These are phyloP conservation scores for Kingdonia uniflora DNA, from an alignment of 164 flowering plant species.

Conservation along the genomic window DNA sequence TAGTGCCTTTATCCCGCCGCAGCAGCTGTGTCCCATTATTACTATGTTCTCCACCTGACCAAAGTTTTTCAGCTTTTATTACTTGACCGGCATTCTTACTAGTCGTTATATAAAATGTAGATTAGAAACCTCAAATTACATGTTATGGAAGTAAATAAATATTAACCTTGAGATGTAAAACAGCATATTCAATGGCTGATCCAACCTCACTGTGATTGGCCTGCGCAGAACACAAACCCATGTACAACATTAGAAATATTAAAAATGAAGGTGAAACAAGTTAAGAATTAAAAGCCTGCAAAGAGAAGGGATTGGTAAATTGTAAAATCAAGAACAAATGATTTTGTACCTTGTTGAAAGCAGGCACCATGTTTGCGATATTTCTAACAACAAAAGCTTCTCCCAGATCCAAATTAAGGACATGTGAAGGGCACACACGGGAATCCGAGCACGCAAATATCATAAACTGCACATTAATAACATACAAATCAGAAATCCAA, in stretches of 20 bases:
- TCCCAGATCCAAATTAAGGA: conserved; percentile 75
- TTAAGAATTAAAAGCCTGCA: not conserved
- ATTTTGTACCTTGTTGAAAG: conserved; percentile 45
- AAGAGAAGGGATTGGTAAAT: not conserved
- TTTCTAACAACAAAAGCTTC: conserved; percentile 85
- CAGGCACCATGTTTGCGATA: conserved; percentile 89
- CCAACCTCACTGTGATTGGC: conserved; percentile 46
- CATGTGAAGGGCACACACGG: conserved; percentile 77
- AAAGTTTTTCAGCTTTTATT: not conserved
- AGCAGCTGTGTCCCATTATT: conserved; percentile 85
- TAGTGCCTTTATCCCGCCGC: conserved; percentile 95
- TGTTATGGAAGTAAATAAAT: not conserved
- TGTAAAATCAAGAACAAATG: too few relatives aligned
- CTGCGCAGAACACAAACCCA: conserved; percentile 17
- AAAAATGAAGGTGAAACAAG: not conserved
- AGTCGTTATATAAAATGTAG: too few relatives aligned
- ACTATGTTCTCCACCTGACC: conserved; percentile 78
- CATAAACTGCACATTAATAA: conserved; percentile 49
- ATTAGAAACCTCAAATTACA: not conserved
- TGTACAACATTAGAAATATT: not conserved
- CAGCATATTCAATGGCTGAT: conserved; percentile 63
- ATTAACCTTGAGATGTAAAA: conserved; percentile 44
- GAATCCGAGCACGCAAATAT: conserved; percentile 94
- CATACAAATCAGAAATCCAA: not conserved
- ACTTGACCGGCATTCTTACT: not conserved